These are phyloP conservation scores for Ogataea hybrid DNA, from an alignment of 1,139 yeast species.

Conservation along the genomic window DNA sequence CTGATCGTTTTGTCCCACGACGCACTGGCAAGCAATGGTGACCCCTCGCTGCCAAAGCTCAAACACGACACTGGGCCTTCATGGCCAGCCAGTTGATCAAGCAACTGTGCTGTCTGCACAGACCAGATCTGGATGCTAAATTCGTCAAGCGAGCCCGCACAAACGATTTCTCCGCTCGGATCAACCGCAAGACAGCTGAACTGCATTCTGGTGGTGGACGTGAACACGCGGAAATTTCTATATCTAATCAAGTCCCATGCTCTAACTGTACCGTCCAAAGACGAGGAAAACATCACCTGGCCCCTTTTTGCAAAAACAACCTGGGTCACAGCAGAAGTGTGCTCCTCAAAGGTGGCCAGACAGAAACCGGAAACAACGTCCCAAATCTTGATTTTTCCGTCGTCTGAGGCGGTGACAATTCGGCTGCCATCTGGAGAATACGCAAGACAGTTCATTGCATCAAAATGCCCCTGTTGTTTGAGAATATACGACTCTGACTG, in stretches of 20 bases:
- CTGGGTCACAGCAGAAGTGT: slow-evolving; percentile 83
- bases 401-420: slow-evolving; percentile 92
- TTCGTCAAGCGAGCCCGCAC: slow-evolving; percentile 91
- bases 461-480: slow-evolving; percentile 97
- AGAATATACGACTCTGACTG: slow-evolving; percentile 93
- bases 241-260: slow-evolving; percentile 96
- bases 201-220: slow-evolving; percentile 86
- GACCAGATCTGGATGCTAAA: slow-evolving; percentile 96
- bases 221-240: slow-evolving; percentile 91
- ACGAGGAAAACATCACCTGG: slow-evolving; percentile 84
- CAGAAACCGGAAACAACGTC: slow-evolving; percentile 93
- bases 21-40: slow-evolving; percentile 72
- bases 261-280: slow-evolving; percentile 93
- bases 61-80: slow-evolving; percentile 93
- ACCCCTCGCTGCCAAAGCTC: slow-evolving; percentile 78
- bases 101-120: slow-evolving; percentile 89
- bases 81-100: slow-evolving; percentile 88
- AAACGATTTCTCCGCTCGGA: slow-evolving; percentile 95
- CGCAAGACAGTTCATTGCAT: slow-evolving; percentile 75
- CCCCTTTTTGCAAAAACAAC: slow-evolving; percentile 86
- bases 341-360: slow-evolving; percentile 88
- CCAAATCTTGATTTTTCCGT: slow-evolving; percentile 97
- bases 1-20: slow-evolving; percentile 97
- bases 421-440: slow-evolving; percentile 96
- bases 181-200: slow-evolving; percentile 91